These are phyloP conservation scores for Globisporangium canariense DNA, from an alignment of 352 stramenopile genomes.

Conservation along the genomic window DNA sequence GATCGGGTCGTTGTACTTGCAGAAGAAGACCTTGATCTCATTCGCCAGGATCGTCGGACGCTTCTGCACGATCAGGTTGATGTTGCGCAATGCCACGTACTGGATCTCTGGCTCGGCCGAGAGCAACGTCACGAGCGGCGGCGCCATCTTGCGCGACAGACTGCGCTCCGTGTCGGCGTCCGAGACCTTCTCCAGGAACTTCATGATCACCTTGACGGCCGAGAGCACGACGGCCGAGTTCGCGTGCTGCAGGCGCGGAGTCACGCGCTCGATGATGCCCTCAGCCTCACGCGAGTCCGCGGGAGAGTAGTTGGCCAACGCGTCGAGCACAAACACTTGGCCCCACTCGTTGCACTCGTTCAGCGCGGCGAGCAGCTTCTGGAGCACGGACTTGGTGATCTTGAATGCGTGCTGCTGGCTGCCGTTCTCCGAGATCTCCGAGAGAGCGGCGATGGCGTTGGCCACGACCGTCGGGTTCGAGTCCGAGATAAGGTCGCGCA, in stretches of 20 bases:
- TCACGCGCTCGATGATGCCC: slow-evolving; percentile 98
- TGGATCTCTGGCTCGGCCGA: slow-evolving; percentile 98
- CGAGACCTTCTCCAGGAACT: slow-evolving; percentile 96
- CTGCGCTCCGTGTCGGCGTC: slow-evolving; percentile 90
- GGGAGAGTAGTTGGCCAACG: slow-evolving; percentile 94
- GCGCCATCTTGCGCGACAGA: slow-evolving; percentile 94
- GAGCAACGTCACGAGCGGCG: slow-evolving; percentile 98
- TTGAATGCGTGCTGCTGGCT: slow-evolving; percentile 88
- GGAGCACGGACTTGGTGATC: slow-evolving; percentile 95
- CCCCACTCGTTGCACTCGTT: slow-evolving; percentile 99
- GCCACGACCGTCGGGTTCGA: slow-evolving; percentile 98
- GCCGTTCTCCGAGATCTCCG: slow-evolving; percentile 96
- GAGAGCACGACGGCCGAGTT: slow-evolving; percentile 99
- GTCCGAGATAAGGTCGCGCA: slow-evolving; percentile 98
- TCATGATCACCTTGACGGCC: slow-evolving; percentile 96
- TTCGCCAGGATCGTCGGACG: slow-evolving; percentile 94
- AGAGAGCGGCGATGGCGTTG: slow-evolving; percentile 98
- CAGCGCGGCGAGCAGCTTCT: slow-evolving; percentile 97
- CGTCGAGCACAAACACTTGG: slow-evolving; percentile 98
- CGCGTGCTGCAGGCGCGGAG: slow-evolving; percentile 95
- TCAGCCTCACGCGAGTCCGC: slow-evolving; percentile 95
- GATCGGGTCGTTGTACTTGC: slow-evolving; percentile 99
- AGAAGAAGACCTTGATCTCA: slow-evolving; percentile 97
- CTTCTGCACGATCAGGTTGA: slow-evolving; percentile 99
- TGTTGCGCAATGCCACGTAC: slow-evolving; percentile 99